Evolutionary conservation across 1,139 yeast genomes (phyloP), one percentile per base, ranked within the genome.

Genomic region (Geotrichum reessii): DNA sequence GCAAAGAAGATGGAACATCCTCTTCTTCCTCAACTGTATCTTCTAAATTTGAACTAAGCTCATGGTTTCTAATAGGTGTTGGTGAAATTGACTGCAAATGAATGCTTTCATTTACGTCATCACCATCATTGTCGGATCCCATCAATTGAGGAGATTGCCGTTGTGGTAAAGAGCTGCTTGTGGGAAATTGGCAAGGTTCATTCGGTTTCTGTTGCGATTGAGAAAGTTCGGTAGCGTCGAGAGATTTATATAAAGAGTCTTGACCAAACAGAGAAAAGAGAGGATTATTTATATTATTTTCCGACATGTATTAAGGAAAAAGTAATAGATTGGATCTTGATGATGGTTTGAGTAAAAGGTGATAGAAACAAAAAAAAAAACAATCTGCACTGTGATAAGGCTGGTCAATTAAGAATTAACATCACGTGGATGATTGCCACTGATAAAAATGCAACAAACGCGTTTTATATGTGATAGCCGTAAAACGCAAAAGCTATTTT

Each of bases 1-100:
- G 47, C 17, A 56, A 48, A 2, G 58, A 56, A n/a, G 56, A 28
- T n/a, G 58, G 58, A 14, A 56, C 58, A 33, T 56, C 56, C 27
- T 56, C 58, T 37, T 37, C 42, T 5, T 55, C 55, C 19, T 55
- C 51, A 2, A 33, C 17, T 37, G 42, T 19, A 12, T 17, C n/a
- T 19, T 51, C 49, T 19, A 52, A 6, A 8, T 25, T 12, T 28
- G 50, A 44, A 28, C 14, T 46, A 31, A 3, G 42, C 6, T 14
- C 42, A 37, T 17, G 12, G 2, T n/a, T 17, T 2, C 14, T 44
- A 12, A 14, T n/a, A 17, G 55, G 31, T 12, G 42, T 17, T 7
- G 55, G 55, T 17, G 50, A 44, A 19, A 7, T 19, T 9, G 40
- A 19, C n/a, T 28, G 44, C 8, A 42, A 12, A 21, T 51, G 21